A percentile compares a stretch with the other conserved stretches of the same genome.
These are phyloP conservation scores for Cordyceps fumosorosea DNA, from an alignment of 2,329 filamentous ascomycete genomes.

Conservation along the genomic window DNA sequence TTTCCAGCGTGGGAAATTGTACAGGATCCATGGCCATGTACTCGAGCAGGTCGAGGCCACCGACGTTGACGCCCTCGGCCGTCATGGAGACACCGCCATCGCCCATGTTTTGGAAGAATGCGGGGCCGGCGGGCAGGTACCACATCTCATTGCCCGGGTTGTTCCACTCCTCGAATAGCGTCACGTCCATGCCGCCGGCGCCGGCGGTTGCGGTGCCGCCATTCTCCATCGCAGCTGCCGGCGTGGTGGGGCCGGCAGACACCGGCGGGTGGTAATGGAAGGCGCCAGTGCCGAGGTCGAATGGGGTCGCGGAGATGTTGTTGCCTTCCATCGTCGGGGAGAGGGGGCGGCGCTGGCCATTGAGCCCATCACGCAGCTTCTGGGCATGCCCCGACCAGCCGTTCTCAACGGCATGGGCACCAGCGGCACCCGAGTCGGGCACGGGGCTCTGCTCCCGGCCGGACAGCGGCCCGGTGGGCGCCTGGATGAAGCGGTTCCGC, in stretches of 20 bases:
- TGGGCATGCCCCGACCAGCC: slow-evolving; percentile 30
- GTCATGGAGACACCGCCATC: slow-evolving; percentile 59
- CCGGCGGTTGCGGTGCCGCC: slow-evolving; percentile 13
- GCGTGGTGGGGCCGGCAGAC: slow-evolving; percentile 45
- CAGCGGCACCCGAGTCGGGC: slow-evolving; percentile 24
- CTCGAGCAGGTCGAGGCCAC: slow-evolving; percentile 59
- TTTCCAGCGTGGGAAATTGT: slow-evolving; percentile 27
- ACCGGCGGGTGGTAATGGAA: slow-evolving; percentile 48
- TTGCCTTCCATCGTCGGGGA: slow-evolving; percentile 33
- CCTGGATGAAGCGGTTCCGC: slow-evolving; percentile 67
- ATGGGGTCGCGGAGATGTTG: slow-evolving; percentile 57
- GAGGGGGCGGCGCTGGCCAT: slow-evolving; percentile 29
- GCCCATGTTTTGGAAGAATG: slow-evolving; percentile 59
- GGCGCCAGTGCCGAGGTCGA: slow-evolving; percentile 47
- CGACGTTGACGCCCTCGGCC: slow-evolving; percentile 60
- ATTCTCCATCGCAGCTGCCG: slow-evolving; percentile 26
- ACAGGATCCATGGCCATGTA: slow-evolving; percentile 57
- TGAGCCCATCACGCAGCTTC: slow-evolving; percentile 34
- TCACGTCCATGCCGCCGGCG: slow-evolving; percentile 27
- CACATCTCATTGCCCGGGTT: slow-evolving; percentile 55
- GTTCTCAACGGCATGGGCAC: slow-evolving; percentile 14
- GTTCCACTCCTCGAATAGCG: slow-evolving; percentile 49
- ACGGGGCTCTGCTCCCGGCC: slow-evolving; percentile 37
- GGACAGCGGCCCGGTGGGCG: slow-evolving; percentile 40
- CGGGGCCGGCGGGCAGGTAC: slow-evolving; percentile 58